Evolutionary conservation across 768 basidiomycete genomes (phyloP), one percentile per base, ranked within the genome.

Genomic region (Boletus bicolor): DNA sequence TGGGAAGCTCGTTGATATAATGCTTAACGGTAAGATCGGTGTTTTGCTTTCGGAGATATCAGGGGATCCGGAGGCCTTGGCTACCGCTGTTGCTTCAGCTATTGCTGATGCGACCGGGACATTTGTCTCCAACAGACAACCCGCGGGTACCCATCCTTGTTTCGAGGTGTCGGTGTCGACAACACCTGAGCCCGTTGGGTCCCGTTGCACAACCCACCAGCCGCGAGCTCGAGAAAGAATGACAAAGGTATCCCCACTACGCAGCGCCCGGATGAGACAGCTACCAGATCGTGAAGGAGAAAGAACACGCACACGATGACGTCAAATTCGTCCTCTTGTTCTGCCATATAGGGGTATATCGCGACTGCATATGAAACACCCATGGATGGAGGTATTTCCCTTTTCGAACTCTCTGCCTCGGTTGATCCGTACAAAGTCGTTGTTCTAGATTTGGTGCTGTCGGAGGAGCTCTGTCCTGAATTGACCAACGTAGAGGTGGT

Each of bases 201-300:
- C 97, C 35, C 91, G 86, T 68, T 98, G 95, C 5, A 98, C 97
- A 35, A 98, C 91, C 93, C 96, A 99, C 97, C 97, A 99, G 1
- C 97, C 96, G 53, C 95, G 87, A n/a, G 94, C 88, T 51, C 95
- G 85, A 51, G 91, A 91, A 41, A 94, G 76, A 59, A 98, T 95
- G 59, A 96, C 84, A 73, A 94, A 98, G 1, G 93, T 93, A 66
- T 95, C 92, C 39, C 93, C 93, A 15, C 93, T 95, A 56, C 3
- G 51, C 21, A 24, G 21, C 28, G 12, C 52, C 15, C 42, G 53
- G 2, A 32, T 63, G 38, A 64, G 59, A 53, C 30, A 57, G 19
- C 10, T 4, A 24, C 30, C 5, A 45, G 17, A 26, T 39, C 4
- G 32, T 8, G 11, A 62, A 34, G 21, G 38, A 44, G 52, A 53